A percentile compares a stretch with the other conserved stretches of the same genome.
These are phyloP conservation scores for Spatholobus suberectus DNA, from an alignment of 306 rosid species.

Conservation along the genomic window DNA sequence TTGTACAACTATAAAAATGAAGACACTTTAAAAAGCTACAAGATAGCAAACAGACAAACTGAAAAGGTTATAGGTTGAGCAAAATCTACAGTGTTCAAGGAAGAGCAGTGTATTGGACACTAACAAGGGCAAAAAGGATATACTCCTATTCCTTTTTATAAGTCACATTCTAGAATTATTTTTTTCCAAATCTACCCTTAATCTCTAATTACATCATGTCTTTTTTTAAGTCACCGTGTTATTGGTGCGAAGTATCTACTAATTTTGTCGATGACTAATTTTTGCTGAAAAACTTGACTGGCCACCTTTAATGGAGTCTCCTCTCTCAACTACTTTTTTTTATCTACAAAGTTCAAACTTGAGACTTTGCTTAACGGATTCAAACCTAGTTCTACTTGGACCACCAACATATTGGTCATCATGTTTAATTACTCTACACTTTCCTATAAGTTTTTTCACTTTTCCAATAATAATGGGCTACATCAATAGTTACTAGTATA, in stretches of 20 bases:
- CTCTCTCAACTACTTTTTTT: no score
- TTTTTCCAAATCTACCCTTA: neutral
- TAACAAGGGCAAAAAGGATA: neutral
- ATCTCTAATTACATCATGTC: neutral
- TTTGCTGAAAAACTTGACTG: no score
- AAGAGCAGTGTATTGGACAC: neutral
- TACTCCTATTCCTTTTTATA: neutral
- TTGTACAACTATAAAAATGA: neutral
- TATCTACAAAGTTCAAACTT: no score
- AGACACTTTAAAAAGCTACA: neutral
- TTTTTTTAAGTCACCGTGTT: no score
- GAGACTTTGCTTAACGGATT: no score
- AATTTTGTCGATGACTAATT: no score
- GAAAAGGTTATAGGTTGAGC: neutral
- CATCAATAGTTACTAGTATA: neutral
- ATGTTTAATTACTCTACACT: neutral
- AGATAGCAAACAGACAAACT: neutral
- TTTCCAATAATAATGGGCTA: neutral
- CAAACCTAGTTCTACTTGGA: no score
- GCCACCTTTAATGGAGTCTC: no score
- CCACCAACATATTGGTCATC: no score
- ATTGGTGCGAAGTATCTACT: no score
- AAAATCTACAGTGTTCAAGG: neutral
- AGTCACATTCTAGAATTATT: neutral
- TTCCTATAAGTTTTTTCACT: neutral